Conservation (phyloP, 495 filamentous ascomycete species). For the Annulohypoxylon stygium region DNA sequence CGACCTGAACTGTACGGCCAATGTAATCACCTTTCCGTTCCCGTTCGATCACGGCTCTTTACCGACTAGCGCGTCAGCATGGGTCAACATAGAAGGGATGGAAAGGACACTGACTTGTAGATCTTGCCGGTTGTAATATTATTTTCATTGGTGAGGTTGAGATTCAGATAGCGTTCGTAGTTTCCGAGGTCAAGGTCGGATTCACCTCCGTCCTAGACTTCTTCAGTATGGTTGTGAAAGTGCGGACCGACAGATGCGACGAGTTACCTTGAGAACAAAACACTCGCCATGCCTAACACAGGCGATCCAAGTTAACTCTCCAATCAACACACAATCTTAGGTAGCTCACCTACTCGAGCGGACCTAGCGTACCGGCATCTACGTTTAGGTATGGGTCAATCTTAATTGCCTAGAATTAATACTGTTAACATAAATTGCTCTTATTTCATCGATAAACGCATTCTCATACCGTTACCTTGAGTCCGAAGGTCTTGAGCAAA, state of each 20-base stretch:
- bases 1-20: conserved; percentile 92
- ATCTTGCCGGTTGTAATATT: conserved; percentile 98
- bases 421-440: neutral
- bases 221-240: conserved; percentile 5
- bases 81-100: conserved; percentile 17
- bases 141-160: conserved; percentile 80
- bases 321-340: conserved; percentile 11
- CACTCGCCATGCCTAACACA: conserved; percentile 53
- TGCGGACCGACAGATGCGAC: conserved; percentile 45
- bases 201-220: conserved; percentile 74
- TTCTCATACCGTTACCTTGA: conserved; percentile 62
- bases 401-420: conserved; percentile 58
- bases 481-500: conserved; percentile 85
- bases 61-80: conserved; percentile 50
- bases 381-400: conserved; percentile 90
- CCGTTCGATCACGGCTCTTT: conserved; percentile 80
- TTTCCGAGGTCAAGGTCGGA: conserved; percentile 95
- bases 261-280: conserved; percentile 54
- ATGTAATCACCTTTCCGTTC: conserved; percentile 89
- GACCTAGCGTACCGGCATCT: conserved; percentile 80
- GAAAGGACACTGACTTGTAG: conserved; percentile 83
- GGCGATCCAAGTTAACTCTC: conserved; percentile 13
- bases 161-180: conserved; percentile 79
- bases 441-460: neutral
- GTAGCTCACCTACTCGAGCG: conserved; percentile 72